A percentile compares a stretch with the other conserved stretches of the same genome.
phyloP scores from a whole-genome alignment of 176 grass and related monocot species.

The Oryza brachyantha region DNA sequence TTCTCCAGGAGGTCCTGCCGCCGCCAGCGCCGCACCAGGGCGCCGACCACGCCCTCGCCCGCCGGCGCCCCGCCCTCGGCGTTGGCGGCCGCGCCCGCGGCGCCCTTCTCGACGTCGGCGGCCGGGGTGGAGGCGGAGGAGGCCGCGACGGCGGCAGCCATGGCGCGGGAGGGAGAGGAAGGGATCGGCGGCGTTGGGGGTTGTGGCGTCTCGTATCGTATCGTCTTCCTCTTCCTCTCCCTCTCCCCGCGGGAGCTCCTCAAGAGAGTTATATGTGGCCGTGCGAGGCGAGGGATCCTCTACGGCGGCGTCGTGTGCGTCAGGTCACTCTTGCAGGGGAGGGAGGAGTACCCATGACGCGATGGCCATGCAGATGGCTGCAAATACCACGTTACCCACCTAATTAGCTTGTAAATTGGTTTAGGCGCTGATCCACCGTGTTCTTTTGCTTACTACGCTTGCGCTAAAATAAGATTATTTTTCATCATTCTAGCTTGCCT shows the following conservation, averaged over 20 bases:
- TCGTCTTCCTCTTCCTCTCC: no score
- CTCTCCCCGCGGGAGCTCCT: not conserved
- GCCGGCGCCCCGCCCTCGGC: not conserved
- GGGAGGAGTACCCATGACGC: no score
- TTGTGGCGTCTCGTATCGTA: not conserved
- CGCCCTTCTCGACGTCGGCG: not conserved
- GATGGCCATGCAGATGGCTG: no score
- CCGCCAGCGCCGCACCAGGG: conserved; percentile 34
- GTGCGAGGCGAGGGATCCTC: not conserved
- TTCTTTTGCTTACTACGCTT: no score
- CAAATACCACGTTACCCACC: no score
- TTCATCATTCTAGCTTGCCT: no score
- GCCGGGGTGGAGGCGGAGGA: not conserved
- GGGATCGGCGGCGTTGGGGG: not conserved
- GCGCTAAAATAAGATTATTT: no score
- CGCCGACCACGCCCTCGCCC: conserved; percentile 20
- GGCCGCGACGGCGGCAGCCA: conserved; percentile 4
- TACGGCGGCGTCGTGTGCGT: not conserved
- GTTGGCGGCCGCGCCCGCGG: not conserved
- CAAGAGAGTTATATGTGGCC: not conserved
- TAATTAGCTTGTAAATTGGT: no score
- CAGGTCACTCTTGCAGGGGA: not conserved
- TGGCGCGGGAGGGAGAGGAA: not conserved
- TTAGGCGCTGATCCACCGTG: no score
- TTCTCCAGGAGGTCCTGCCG: conserved; percentile 51